Percentiles rank a stretch among this genome's conserved stretches.
phyloP scores from a whole-genome alignment of 768 basidiomycete species.

The Chalciporus piperatus region DNA sequence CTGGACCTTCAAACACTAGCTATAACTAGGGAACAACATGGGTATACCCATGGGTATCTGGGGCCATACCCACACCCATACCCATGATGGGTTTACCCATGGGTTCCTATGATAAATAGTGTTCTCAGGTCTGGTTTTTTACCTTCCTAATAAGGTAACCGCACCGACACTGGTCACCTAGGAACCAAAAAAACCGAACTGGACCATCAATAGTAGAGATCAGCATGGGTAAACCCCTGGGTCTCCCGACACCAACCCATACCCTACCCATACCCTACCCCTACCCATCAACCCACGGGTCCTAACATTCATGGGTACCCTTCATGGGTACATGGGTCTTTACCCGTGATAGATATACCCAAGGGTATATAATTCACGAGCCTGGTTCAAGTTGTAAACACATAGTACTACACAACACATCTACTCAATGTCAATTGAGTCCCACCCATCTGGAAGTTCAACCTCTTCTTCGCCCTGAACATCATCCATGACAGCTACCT shows the following conservation, averaged over 20 bases:
- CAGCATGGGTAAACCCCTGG: conserved; percentile 4
- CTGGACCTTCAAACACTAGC: no score
- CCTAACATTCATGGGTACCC: neutral
- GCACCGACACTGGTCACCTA: no score
- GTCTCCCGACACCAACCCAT: neutral
- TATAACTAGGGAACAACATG: no score
- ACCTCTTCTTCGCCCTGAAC: conserved; percentile 6
- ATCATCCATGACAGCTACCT: neutral
- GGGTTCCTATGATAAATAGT: no score
- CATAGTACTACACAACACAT: neutral
- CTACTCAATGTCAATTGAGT: conserved; percentile 10
- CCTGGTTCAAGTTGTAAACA: no score
- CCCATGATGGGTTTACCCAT: no score
- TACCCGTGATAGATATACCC: neutral
- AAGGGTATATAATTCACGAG: neutral
- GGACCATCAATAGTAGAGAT: no score
- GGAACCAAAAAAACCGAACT: no score
- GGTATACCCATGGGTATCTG: no score
- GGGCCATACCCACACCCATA: no score
- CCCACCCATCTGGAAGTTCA: conserved; percentile 18
- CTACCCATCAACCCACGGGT: neutral
- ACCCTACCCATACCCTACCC: neutral
- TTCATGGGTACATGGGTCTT: neutral
- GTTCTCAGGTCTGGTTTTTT: no score
- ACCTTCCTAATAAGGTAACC: no score